Base-by-base conservation (phyloP, 129 eudicot species). In the Calendula officinalis region DNA sequence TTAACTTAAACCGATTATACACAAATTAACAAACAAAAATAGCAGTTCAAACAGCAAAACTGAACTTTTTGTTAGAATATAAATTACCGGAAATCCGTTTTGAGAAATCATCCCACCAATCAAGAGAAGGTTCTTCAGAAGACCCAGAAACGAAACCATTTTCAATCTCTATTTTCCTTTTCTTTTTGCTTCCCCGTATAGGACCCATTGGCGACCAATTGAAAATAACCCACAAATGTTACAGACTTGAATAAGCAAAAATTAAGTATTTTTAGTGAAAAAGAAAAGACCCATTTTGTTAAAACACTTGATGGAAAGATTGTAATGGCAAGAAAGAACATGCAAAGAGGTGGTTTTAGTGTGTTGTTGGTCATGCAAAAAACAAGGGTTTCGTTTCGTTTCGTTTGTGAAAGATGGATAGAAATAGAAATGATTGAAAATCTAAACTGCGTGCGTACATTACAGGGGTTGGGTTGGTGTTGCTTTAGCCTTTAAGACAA, bases 31-130 rank as follows among this genome's bases (percentile, higher is more conserved):
- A 59, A 58, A 48, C 60, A 43, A 56, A 73, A 47, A 22, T 17
- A 76, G 54, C 59, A 67, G 44, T 30, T 17, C 22, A 57, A 39
- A 22, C 30, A 22, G 30, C 30, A 22, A 22, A 22, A 22, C 30
- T 22, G 30, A 72, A 43, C 16, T 8, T 36, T 12, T 8, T 14
- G 15, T 5, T 56, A 38, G 67, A 63, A 52, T 6, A 43, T 5
- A 37, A 42, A 34, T 38, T 85, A 89, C 96, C 90, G 73, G 81
- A 60, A 77, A 85, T 78, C 72, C 66, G 75, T 61, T 76, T 85
- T 37, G 82, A 83, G 65, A 89, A 75, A 3, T 68, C 80, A 42
- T 73, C 68, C 87, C 89, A 89, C 96, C 96, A 89, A 67, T 89
- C 87, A 65, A 38, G 56, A 82, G 81, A 69, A n/a, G 69, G 81